Conservation (phyloP, 192 early-diverging fungal genomes). For the Chytriomyces sp. region DNA sequence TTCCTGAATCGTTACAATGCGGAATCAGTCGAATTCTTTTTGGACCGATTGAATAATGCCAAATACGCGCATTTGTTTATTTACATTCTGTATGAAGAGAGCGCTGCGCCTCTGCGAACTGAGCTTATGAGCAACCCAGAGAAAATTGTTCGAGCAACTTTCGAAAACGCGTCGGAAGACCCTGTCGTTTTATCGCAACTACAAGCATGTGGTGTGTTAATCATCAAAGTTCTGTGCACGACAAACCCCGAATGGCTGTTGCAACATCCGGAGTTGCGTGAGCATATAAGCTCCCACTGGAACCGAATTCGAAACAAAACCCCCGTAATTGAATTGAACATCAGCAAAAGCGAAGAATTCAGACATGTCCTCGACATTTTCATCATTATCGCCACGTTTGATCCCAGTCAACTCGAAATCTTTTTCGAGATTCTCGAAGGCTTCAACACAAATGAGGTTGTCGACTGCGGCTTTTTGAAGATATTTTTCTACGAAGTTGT, state of each 20-base stretch:
- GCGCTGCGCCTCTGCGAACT: slow-evolving; percentile 36
- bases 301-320: slow-evolving; percentile 25
- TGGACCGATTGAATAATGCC: slow-evolving; percentile 56
- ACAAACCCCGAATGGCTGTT: slow-evolving; percentile 49
- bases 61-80: slow-evolving; percentile 55
- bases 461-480: slow-evolving; percentile 66
- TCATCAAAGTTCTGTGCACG: slow-evolving; percentile 33
- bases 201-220: slow-evolving; percentile 27
- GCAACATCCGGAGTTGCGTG: slow-evolving; percentile 42
- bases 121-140: slow-evolving; percentile 38
- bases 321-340: slow-evolving; percentile 25
- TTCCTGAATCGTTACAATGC: slow-evolving; percentile 88
- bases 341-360: slow-evolving; percentile 48
- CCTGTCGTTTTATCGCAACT: slow-evolving; percentile 12
- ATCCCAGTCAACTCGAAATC: slow-evolving; percentile 69
- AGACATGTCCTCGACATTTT: slow-evolving; percentile 74
- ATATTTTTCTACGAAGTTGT: slow-evolving; percentile 77
- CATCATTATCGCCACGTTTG: slow-evolving; percentile 65
- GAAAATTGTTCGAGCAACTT: slow-evolving; percentile 39
- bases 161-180: slow-evolving; percentile 22
- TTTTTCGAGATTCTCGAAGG: slow-evolving; percentile 77
- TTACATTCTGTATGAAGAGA: slow-evolving; percentile 33
- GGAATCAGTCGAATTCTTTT: slow-evolving; percentile 85
- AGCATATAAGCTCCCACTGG: slow-evolving; percentile 37
- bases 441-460: slow-evolving; percentile 69